phyloP scores from a whole-genome alignment of 257 asterid genomes.

The Scutellaria minor region DNA sequence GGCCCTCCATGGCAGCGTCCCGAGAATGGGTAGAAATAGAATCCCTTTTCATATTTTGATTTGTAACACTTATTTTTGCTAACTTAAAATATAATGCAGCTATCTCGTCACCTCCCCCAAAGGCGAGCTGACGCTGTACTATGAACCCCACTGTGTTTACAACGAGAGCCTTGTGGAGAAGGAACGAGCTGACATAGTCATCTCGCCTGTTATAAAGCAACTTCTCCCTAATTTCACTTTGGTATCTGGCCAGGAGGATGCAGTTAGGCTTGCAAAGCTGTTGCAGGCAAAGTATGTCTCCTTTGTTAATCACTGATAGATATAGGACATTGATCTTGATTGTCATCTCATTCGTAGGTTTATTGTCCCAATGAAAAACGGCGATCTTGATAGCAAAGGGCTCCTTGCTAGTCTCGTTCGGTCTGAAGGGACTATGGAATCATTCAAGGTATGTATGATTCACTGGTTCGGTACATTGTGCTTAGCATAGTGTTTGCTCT shows the following conservation, averaged over 20 bases:
- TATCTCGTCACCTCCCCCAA: slow-evolving; percentile 75
- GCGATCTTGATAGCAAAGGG: slow-evolving; percentile 89
- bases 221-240: slow-evolving; percentile 73
- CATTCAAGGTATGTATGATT: slow-evolving; percentile 66
- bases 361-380: slow-evolving; percentile 83
- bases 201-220: slow-evolving; percentile 87
- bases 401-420: slow-evolving; percentile 60
- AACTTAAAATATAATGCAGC: slow-evolving; percentile 44
- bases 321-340: background rate
- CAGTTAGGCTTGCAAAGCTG: slow-evolving; percentile 77
- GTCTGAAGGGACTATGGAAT: slow-evolving; percentile 73
- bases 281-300: slow-evolving; percentile 69
- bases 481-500: background rate
- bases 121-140: slow-evolving; percentile 60
- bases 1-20: slow-evolving; percentile 99
- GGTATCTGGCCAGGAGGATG: slow-evolving; percentile 94
- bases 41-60: background rate
- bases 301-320: background rate
- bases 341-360: slow-evolving; percentile 45
- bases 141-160: slow-evolving; percentile 92
- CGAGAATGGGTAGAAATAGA: slow-evolving; percentile 70
- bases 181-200: slow-evolving; percentile 69
- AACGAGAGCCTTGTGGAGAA: slow-evolving; percentile 55
- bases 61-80: slow-evolving; percentile 5
- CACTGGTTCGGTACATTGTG: background rate